A percentile compares a stretch with the other conserved stretches of the same genome.
These are phyloP conservation scores for Capillidium rhysosporum DNA, from an alignment of 371 early-diverging fungal genomes.

Conservation along the genomic window DNA sequence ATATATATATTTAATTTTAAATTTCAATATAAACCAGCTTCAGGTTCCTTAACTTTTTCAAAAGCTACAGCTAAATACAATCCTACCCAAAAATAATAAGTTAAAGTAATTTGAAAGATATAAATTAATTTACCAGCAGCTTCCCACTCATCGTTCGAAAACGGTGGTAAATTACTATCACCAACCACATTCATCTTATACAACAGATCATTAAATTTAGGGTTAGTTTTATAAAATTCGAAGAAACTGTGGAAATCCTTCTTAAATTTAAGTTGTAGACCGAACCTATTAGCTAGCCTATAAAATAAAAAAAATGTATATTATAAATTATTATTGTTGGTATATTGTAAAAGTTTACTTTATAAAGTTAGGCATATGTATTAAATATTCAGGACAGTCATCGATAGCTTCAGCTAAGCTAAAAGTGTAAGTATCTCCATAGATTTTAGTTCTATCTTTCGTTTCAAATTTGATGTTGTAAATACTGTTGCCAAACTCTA, in stretches of 20 bases:
- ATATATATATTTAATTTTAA: no score
- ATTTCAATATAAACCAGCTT: no score
- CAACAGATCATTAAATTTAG: slow-evolving; percentile 30
- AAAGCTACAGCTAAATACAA: neutral
- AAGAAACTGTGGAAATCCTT: slow-evolving; percentile 71
- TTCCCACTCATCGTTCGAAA: neutral
- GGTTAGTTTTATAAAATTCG: slow-evolving; percentile 25
- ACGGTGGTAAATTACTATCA: neutral
- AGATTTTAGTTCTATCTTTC: slow-evolving; percentile 31
- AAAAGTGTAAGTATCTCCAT: slow-evolving; percentile 84
- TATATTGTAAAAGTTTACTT: no score
- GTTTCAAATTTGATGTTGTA: slow-evolving; percentile 64
- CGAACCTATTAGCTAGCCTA: slow-evolving; percentile 70
- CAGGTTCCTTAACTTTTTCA: neutral
- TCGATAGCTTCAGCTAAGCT: slow-evolving; percentile 91
- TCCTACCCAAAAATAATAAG: neutral
- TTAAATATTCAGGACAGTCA: slow-evolving; percentile 94
- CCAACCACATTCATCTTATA: slow-evolving; percentile 62
- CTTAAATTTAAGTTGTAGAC: slow-evolving; percentile 42
- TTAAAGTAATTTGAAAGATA: neutral
- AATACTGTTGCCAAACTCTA: slow-evolving; percentile 67
- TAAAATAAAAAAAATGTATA: no score
- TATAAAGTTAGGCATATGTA: slow-evolving; percentile 66
- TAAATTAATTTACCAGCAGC: slow-evolving; percentile 2
- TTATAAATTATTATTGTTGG: slow-evolving; percentile 6